Percentiles rank a stretch among this genome's conserved stretches.
These are phyloP conservation scores for Phanerochaete carnosa DNA, from an alignment of 768 basidiomycete genomes.

Conservation along the genomic window DNA sequence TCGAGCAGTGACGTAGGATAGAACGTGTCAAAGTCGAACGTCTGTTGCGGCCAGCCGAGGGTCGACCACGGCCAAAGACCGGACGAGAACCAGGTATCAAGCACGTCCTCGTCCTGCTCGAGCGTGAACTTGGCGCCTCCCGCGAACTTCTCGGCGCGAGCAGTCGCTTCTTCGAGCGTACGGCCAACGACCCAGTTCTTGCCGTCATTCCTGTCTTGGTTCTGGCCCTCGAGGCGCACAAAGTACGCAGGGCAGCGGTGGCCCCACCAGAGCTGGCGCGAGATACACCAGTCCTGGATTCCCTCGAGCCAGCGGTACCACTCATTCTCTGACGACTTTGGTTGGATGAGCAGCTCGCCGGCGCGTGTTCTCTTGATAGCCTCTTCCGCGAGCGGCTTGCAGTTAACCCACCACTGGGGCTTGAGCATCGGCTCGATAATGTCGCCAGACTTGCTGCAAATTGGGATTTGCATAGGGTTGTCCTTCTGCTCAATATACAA, in stretches of 20 bases:
- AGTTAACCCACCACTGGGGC: constrained; percentile 99
- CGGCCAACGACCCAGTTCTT: constrained; percentile 92
- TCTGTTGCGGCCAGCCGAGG: constrained; percentile 98
- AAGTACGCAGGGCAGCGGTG: constrained; percentile 96
- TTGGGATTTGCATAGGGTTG: constrained; percentile 95
- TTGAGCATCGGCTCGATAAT: constrained; percentile 93
- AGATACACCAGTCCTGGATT: constrained; percentile 99
- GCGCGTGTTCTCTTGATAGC: constrained; percentile 85
- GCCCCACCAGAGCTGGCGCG: constrained; percentile 99
- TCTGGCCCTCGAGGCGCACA: constrained; percentile 75
- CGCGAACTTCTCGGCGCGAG: constrained; percentile 69
- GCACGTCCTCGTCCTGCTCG: constrained; percentile 93
- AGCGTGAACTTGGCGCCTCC: constrained; percentile 66
- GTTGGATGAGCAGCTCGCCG: constrained; percentile 81
- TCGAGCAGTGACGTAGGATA: constrained; percentile 92
- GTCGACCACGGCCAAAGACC: constrained; percentile 97
- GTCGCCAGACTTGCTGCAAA: constrained; percentile 98
- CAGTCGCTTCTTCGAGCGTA: constrained; percentile 69
- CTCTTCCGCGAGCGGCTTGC: constrained; percentile 86
- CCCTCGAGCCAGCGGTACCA: constrained; percentile 96
- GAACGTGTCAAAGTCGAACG: constrained; percentile 71
- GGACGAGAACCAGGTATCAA: constrained; percentile 99
- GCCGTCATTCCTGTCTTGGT: constrained; percentile 70
- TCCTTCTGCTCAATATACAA: constrained; percentile 90
- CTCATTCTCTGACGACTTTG: constrained; percentile 85